Evolutionary conservation across 176 grass and related monocot genomes (phyloP), one percentile per base, ranked within the genome.

Genomic region (Pharus latifolius): DNA sequence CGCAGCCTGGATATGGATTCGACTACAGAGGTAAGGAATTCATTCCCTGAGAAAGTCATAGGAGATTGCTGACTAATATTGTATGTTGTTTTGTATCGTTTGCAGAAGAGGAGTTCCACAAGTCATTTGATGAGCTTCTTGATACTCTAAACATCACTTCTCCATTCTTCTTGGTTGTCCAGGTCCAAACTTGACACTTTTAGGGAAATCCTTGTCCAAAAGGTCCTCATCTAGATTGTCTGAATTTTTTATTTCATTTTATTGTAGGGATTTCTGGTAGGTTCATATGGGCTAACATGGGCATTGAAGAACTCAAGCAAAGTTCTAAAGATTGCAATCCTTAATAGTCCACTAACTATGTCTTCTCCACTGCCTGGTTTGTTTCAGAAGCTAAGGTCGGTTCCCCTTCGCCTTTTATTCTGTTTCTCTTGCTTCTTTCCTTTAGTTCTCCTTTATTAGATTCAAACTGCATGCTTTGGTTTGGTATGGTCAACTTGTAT

Each of bases 281-380:
- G 93, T 70, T 97, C 93, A 24, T 97, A 97, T 88, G 93, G 93
- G 71, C 78, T 97, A 47, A 92, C 93, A 73, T 97, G 89, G 93
- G 89, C 89, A 73, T 47, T 97, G 37, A 97, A 90, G 60, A 92
- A 90, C 81, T 77, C 93, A 42, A 86, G 54, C 52, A 90, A 84
- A 80, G 49, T 97, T 67, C 85, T 77, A 45, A 92, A 97, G 60
- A 49, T 97, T 71, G 86, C 80, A 41, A 85, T 92, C 59, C 89
- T 97, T 78, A 97, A 97, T 66, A 97, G 86, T 76, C 93, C 93
- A 66, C 77, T 92, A 26, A 87, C 77, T 37, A 66, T 80, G 85
- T 92, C 86, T 77, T 97, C 89, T 82, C 86, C 89, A 35, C 49
- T 97, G 14, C 93, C 93, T 58, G 86, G 89, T 80, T 66, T 97